Percentiles rank a stretch among this genome's conserved stretches.
Conservation (phyloP, 768 basidiomycete species). For the Scleroderma citrinum region DNA sequence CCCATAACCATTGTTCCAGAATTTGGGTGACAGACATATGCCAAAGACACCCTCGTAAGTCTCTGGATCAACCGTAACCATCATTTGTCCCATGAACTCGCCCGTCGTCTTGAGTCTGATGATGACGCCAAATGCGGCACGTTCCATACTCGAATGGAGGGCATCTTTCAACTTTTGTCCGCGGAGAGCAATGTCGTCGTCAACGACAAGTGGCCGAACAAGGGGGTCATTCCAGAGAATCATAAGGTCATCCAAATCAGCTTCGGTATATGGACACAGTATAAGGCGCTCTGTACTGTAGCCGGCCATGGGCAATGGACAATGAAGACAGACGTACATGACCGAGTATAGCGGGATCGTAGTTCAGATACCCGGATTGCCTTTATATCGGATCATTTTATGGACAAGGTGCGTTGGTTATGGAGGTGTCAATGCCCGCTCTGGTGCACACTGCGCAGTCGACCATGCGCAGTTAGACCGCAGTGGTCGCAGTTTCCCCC, state of each 20-base stretch:
- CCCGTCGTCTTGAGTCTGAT: slow-evolving; percentile 23
- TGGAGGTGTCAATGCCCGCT: too few relatives aligned
- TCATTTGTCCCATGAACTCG: slow-evolving; percentile 30
- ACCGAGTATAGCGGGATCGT: not conserved
- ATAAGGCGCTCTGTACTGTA: slow-evolving; percentile 29
- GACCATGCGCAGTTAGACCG: too few relatives aligned
- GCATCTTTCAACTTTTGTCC: slow-evolving; percentile 12
- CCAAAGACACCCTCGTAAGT: slow-evolving; percentile 29
- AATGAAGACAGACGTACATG: not conserved
- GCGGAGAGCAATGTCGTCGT: slow-evolving; percentile 9
- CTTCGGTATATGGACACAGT: slow-evolving; percentile 28
- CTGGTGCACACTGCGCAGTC: too few relatives aligned
- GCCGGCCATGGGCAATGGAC: slow-evolving; percentile 8
- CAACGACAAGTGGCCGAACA: slow-evolving; percentile 18
- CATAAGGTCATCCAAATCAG: slow-evolving; percentile 27
- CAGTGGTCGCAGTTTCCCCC: too few relatives aligned
- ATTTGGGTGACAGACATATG: slow-evolving; percentile 25
- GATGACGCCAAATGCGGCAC: slow-evolving; percentile 24
- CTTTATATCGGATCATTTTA: not conserved
- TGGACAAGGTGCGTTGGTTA: too few relatives aligned
- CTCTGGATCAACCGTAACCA: slow-evolving; percentile 21
- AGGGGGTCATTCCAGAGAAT: slow-evolving; percentile 26
- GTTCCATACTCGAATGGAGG: slow-evolving; percentile 18
- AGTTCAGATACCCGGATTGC: not conserved
- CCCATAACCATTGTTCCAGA: slow-evolving; percentile 38